A percentile compares a stretch with the other conserved stretches of the same genome.
Conservation (phyloP, 1,284 basidiomycete species). For the Leccinum griseonigrum region DNA sequence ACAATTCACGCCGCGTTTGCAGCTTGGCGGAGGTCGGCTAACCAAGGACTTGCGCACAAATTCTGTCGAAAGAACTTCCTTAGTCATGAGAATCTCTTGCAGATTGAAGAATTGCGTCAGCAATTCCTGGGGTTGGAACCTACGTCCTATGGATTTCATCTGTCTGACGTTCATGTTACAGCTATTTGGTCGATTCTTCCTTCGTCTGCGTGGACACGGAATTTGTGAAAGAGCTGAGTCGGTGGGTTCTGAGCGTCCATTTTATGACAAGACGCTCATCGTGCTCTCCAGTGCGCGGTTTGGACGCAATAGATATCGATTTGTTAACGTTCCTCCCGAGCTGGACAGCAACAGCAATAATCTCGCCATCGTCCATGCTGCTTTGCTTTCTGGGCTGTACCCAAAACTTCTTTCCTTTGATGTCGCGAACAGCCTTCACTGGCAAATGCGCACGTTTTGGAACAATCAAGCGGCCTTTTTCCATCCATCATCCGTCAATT, state of each 20-base stretch:
- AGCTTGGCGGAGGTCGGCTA: slow-evolving; percentile 81
- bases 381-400: slow-evolving; percentile 86
- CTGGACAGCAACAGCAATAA: slow-evolving; percentile 72
- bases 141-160: not conserved
- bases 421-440: slow-evolving; percentile 41
- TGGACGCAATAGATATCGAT: slow-evolving; percentile 69
- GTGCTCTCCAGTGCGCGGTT: slow-evolving; percentile 61
- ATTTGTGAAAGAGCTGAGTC: slow-evolving; percentile 70
- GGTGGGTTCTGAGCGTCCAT: slow-evolving; percentile 39
- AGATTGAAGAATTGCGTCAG: slow-evolving; percentile 96
- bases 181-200: slow-evolving; percentile 83
- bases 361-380: slow-evolving; percentile 72
- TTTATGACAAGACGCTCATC: slow-evolving; percentile 2
- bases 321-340: slow-evolving; percentile 73
- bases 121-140: slow-evolving; percentile 76
- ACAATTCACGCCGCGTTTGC: slow-evolving; percentile 91
- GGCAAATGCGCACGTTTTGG: slow-evolving; percentile 74
- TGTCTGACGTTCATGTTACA: slow-evolving; percentile 28
- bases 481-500: slow-evolving; percentile 94
- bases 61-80: slow-evolving; percentile 87
- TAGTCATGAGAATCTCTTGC: slow-evolving; percentile 90
- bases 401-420: slow-evolving; percentile 88
- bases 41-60: slow-evolving; percentile 57
- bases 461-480: slow-evolving; percentile 85
- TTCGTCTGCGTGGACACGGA: slow-evolving; percentile 75